A percentile compares a stretch with the other conserved stretches of the same genome.
phyloP scores from a whole-genome alignment of 306 rosid genomes.

The Fragaria vesca region DNA sequence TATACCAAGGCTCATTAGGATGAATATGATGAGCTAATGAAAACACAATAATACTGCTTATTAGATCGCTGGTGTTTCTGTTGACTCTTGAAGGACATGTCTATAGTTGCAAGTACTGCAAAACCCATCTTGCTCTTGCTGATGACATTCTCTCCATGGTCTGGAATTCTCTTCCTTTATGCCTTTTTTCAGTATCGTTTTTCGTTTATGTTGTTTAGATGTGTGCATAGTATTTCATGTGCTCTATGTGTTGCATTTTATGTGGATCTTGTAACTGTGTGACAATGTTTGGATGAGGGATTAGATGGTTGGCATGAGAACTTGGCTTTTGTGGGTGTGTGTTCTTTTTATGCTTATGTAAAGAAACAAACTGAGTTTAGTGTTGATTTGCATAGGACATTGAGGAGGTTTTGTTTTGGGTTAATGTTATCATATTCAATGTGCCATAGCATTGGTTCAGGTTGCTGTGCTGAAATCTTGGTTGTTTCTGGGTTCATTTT shows the following conservation, averaged over 20 bases:
- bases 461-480: not conserved
- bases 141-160: slow-evolving; percentile 66
- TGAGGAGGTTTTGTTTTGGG: not conserved
- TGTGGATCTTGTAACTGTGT: not conserved
- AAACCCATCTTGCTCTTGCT: slow-evolving; percentile 55
- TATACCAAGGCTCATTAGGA: too few relatives aligned
- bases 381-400: not conserved
- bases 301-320: not conserved
- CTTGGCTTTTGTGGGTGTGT: not conserved
- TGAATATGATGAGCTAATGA: too few relatives aligned
- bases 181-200: not conserved
- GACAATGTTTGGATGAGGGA: not conserved
- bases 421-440: not conserved
- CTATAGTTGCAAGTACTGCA: slow-evolving; percentile 71
- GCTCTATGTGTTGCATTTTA: not conserved
- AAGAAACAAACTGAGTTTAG: not conserved
- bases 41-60: too few relatives aligned
- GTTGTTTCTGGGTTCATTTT: slow-evolving; percentile 2
- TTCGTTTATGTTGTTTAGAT: not conserved
- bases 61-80: slow-evolving; percentile 27
- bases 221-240: not conserved
- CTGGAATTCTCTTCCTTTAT: not conserved
- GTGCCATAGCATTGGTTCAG: not conserved
- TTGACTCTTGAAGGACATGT: slow-evolving; percentile 55
- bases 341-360: not conserved